Base-by-base conservation (phyloP, 192 early-diverging fungal species). In the Obelidium mucronatum region DNA sequence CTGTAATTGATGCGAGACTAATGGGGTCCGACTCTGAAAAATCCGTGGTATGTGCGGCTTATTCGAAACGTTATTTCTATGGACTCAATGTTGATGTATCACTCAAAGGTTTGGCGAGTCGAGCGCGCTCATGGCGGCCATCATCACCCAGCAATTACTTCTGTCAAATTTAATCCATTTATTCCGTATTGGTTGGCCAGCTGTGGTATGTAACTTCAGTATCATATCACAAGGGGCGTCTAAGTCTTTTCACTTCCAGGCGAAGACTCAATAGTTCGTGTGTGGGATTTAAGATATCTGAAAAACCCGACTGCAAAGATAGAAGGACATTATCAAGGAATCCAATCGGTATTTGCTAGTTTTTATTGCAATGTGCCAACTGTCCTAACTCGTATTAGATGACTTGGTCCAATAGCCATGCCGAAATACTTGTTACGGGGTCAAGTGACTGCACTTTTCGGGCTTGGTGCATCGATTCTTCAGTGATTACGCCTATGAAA, bases 161-260 rank as follows among this genome's bases (percentile, higher is more conserved):
- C 86, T 30, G 83, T 91, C 11, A 71, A 83, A 31, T 93, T 92
- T 86, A 91, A 88, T 68, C 91, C 92, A 30, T 92, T 92, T 73
- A 77, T 92, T 56, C 93, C 93, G 17, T 91, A 92, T 76, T 93
- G 91, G 93, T 72, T 94, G 56, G 92, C 92, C 0, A 86, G 82
- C 3, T 80, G 83, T 26, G 89, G 87, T 73, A 62, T 58, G 6
- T 58, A 58, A 40, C n/a, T 1, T 55, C 56, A 13, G 11, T 51
- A 51, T 51, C 28, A 24, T 28, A 5, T 58, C 5, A 5, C 24
- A 6, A 30, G 11, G 6, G 55, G 55, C 4, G 55, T 58, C 67
- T 68, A 30, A 39, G 1, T 35, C 26, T 40, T 3, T 35, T 39
- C 30, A n/a, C 34, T 24, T 35, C 26, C n/a, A 83, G 85, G 88